phyloP scores from a whole-genome alignment of 1,139 yeast genomes.

The Blastobotrys arbuscula region DNA sequence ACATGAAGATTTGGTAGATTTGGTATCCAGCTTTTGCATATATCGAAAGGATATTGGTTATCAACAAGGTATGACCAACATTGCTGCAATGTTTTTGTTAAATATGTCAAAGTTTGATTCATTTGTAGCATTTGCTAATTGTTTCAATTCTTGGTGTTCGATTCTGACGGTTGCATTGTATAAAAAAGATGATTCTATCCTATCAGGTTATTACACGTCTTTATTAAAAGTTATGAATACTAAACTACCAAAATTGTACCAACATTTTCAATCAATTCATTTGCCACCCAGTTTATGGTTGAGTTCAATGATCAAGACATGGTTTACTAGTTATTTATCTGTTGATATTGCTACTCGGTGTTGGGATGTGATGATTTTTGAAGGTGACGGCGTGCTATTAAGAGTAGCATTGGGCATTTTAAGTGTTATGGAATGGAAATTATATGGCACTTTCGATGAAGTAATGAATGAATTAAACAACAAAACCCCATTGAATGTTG shows the following conservation, averaged over 20 bases:
- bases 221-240: conserved; percentile 45
- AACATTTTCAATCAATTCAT: conserved; percentile 45
- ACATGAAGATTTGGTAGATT: conserved; percentile 32
- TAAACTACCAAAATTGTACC: conserved; percentile 42
- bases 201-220: conserved; percentile 36
- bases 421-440: conserved; percentile 44
- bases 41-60: conserved; percentile 31
- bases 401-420: conserved; percentile 47
- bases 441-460: conserved; percentile 49
- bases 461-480: conserved; percentile 36
- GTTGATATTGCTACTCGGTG: conserved; percentile 40
- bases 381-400: conserved; percentile 49
- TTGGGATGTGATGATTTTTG: conserved; percentile 57
- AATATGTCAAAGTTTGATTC: conserved; percentile 39
- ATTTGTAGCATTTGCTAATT: conserved; percentile 42
- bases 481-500: conserved; percentile 39
- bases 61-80: conserved; percentile 21
- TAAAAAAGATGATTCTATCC: conserved; percentile 30
- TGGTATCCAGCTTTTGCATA: conserved; percentile 33
- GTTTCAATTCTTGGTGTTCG: conserved; percentile 32
- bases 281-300: conserved; percentile 38
- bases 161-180: conserved; percentile 29
- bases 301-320: conserved; percentile 34
- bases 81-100: conserved; percentile 42
- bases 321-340: conserved; percentile 37